A percentile compares a stretch with the other conserved stretches of the same genome.
phyloP scores from a whole-genome alignment of 495 filamentous ascomycete genomes.

The Aspergillus funiculosus region DNA sequence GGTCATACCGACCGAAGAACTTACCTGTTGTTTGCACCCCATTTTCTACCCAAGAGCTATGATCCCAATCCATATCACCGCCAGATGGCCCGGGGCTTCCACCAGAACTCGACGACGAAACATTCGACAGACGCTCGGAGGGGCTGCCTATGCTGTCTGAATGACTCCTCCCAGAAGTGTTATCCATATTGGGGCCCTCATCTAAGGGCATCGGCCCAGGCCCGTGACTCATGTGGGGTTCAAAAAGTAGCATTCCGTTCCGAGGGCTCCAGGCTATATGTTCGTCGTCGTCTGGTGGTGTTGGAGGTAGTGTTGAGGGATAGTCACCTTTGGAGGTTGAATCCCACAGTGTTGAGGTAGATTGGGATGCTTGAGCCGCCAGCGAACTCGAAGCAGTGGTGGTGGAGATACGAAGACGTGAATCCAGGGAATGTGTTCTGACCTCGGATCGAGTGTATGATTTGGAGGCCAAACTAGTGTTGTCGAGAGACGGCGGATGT shows the following conservation, averaged over 20 bases:
- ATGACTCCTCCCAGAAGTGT: slow-evolving; percentile 21
- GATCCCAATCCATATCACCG: slow-evolving; percentile 39
- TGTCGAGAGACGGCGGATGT: slow-evolving; percentile 39
- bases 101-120: slow-evolving; percentile 33
- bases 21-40: slow-evolving; percentile 40
- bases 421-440: slow-evolving; percentile 33
- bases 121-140: slow-evolving; percentile 32
- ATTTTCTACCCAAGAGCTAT: slow-evolving; percentile 42
- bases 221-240: slow-evolving; percentile 25
- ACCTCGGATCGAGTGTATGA: slow-evolving; percentile 26
- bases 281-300: slow-evolving; percentile 42
- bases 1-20: slow-evolving; percentile 7
- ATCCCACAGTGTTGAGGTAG: slow-evolving; percentile 26
- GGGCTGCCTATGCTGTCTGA: slow-evolving; percentile 33
- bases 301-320: slow-evolving; percentile 34
- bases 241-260: slow-evolving; percentile 34
- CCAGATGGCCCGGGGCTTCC: slow-evolving; percentile 33
- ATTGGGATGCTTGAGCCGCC: slow-evolving; percentile 23
- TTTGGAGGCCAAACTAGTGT: slow-evolving; percentile 28
- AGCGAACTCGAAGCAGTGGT: slow-evolving; percentile 36
- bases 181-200: slow-evolving; percentile 33
- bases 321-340: slow-evolving; percentile 31
- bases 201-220: slow-evolving; percentile 33
- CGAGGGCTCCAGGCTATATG: slow-evolving; percentile 36
- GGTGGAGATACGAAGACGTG: slow-evolving; percentile 34